Base-by-base conservation (phyloP, 371 early-diverging fungal genomes). In the Lichtheimia corymbifera region DNA sequence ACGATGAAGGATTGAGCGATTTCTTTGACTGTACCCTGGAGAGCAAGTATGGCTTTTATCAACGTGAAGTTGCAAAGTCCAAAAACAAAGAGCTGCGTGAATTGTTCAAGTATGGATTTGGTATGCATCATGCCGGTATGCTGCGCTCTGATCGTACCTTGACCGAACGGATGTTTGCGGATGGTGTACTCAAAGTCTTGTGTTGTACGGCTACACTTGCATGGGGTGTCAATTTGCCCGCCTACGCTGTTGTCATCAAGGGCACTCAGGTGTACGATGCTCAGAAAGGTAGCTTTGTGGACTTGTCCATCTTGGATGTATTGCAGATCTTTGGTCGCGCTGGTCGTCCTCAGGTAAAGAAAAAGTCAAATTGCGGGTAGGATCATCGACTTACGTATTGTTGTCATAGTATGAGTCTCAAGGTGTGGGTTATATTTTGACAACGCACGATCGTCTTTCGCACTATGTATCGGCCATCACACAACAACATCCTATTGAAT, bases 291-390 rank as follows among this genome's bases (percentile, higher is more conserved):
- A 83, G 85, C 25, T 97, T 92, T 68, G 88, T 91, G 0, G 97
- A 97, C 66, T 79, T 98, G 18, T 94, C 96, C 0, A 93, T 97
- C 67, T 76, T 98, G 50, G 98, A 97, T 76, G 97, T 98, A 2
- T 80, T 98, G 59, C 99, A 99, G 76, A 99, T 99, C 60, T 98
- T 99, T 78, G 99, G 99, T 64, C 93, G 99, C 72, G 99, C 99
- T 35, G 99, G 99, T 63, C 91, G 98, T 62, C 96, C 97, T 41
- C 93, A 92, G 65, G 79, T 73, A 67, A 55, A 5, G 12, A n/a
- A 55, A n/a, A 55, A 7, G 0, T 35, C 51, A 24, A 17, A 40
- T 18, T 4, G 5, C 9, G 20, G 25, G 44, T 24, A 25, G 0
- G 9, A 4, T 7, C 7, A 15, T 9, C n/a, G 44, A 2, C 50